phyloP scores from a whole-genome alignment of 2,329 filamentous ascomycete species.

The Talaromyces sp. region DNA sequence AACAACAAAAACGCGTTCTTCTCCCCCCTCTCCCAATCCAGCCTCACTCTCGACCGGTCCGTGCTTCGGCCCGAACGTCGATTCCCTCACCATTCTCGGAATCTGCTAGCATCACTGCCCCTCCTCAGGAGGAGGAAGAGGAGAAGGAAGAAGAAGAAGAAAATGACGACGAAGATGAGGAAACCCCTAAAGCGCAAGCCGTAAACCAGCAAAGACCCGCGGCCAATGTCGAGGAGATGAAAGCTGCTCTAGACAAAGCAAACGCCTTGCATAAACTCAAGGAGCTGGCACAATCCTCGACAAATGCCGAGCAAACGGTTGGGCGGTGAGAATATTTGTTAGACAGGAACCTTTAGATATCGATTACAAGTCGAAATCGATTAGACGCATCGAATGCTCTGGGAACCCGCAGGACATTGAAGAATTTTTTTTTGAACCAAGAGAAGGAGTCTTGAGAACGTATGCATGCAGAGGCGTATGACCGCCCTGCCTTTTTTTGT shows the following conservation, averaged over 20 bases:
- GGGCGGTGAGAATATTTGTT: neutral
- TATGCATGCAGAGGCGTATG: neutral
- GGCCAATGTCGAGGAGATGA: neutral
- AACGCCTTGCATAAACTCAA: conserved; percentile 6
- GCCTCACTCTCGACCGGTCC: conserved; percentile 9
- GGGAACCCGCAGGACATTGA: neutral
- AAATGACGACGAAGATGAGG: neutral
- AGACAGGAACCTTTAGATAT: neutral
- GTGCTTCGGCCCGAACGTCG: conserved; percentile 8
- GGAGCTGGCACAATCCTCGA: conserved; percentile 11
- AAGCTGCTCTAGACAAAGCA: conserved; percentile 4
- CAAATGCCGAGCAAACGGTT: neutral
- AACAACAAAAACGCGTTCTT: conserved; percentile 6
- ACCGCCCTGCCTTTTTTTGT: neutral
- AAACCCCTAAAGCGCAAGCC: conserved; percentile 5
- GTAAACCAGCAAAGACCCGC: neutral
- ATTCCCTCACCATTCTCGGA: conserved; percentile 1
- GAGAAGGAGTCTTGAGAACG: neutral
- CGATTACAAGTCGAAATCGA: neutral
- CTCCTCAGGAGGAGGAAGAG: neutral
- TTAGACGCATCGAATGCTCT: neutral
- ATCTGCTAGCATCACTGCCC: neutral
- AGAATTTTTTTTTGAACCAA: neutral
- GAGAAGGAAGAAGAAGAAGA: neutral
- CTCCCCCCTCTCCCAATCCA: conserved; percentile 13